A percentile compares a stretch with the other conserved stretches of the same genome.
phyloP scores from a whole-genome alignment of 495 filamentous ascomycete species.

The Podospora comata region DNA sequence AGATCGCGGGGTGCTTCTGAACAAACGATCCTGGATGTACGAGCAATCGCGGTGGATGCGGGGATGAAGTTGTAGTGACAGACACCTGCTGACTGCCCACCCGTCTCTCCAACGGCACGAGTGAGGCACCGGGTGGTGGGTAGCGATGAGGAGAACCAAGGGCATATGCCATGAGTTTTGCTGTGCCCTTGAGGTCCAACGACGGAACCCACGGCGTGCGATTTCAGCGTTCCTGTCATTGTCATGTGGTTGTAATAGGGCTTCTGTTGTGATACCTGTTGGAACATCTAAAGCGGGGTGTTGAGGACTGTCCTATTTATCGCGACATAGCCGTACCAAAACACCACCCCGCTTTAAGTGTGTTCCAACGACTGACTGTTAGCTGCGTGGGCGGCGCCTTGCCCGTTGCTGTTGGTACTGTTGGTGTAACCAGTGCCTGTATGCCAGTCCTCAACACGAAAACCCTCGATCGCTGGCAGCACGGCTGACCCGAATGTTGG shows the following conservation, averaged over 20 bases:
- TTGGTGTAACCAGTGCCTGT: not conserved
- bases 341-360: not conserved
- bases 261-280: not conserved
- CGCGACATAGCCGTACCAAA: not conserved
- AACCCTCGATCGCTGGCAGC: not conserved
- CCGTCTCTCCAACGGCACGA: constrained; percentile 13
- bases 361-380: not conserved
- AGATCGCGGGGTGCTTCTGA: not conserved
- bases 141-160: constrained; percentile 9
- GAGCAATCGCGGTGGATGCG: not conserved
- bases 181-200: not conserved
- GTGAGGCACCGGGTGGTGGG: not conserved
- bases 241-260: not conserved
- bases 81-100: not conserved
- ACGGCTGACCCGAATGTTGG: not conserved
- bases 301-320: not conserved
- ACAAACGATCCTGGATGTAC: not conserved
- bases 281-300: not conserved
- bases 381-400: not conserved
- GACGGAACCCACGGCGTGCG: not conserved
- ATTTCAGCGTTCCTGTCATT: constrained; percentile 1
- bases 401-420: not conserved
- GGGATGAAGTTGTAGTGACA: not conserved
- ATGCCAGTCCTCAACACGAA: not conserved
- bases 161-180: constrained; percentile 7